Evolutionary conservation across 169 alveolate species (phyloP).

Genomic region (Perkinsus olseni): DNA sequence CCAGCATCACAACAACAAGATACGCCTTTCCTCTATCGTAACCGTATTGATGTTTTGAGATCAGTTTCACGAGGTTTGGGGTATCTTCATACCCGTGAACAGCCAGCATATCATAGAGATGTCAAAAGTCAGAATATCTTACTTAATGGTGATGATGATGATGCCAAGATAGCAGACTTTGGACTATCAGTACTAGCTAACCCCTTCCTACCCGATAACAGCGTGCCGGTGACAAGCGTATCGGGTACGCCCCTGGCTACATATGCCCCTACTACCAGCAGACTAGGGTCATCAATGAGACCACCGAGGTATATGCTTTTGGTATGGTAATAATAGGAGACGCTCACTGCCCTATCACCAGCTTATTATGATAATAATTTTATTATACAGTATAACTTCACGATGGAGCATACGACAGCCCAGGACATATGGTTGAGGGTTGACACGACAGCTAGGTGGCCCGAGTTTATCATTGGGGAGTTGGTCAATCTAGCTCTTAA

Average conservation of each 20-base stretch:
- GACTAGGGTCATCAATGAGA: not conserved
- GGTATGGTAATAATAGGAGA: constrained; percentile 3
- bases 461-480: not conserved
- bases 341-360: not conserved
- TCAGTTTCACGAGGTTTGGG: not conserved
- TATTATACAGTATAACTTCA: not conserved
- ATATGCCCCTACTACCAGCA: not conserved
- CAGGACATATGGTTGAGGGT: not conserved
- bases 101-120: constrained; percentile 64
- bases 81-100: constrained; percentile 51
- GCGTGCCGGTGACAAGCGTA: no score
- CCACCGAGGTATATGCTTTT: not conserved
- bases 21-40: not conserved
- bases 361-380: not conserved
- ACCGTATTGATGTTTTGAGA: not conserved
- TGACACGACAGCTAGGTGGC: not conserved
- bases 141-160: constrained; percentile 28
- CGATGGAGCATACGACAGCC: not conserved
- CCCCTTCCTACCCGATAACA: constrained; percentile 12
- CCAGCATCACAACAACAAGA: not conserved
- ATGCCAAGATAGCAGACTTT: constrained; percentile 66
- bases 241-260: constrained; percentile 9
- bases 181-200: constrained; percentile 36
- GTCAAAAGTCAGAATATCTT: constrained; percentile 59
- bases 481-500: not conserved